These are phyloP conservation scores for Salix purpurea DNA, from an alignment of 345 rosid genomes.

Conservation along the genomic window DNA sequence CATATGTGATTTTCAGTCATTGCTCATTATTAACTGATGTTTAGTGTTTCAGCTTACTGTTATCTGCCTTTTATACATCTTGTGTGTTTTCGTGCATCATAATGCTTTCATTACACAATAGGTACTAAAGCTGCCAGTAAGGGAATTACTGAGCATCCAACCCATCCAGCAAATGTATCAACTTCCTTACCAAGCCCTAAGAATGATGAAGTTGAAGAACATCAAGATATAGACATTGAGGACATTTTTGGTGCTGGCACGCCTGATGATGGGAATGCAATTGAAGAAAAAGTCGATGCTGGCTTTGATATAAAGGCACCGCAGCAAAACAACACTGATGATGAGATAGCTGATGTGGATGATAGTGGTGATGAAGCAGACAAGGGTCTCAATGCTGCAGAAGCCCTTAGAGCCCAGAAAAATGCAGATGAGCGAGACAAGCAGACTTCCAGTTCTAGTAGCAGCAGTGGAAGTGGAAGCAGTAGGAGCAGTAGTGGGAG, in stretches of 20 bases:
- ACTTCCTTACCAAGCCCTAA: conserved; percentile 37
- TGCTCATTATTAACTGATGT: background rate
- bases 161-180: conserved; percentile 26
- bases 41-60: background rate
- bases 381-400: conserved; percentile 81
- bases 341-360: conserved; percentile 92
- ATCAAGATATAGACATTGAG: conserved; percentile 55
- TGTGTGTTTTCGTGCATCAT: background rate
- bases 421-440: conserved; percentile 42
- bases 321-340: conserved; percentile 49
- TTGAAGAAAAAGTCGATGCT: conserved; percentile 26
- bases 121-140: conserved; percentile 32
- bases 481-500: conserved; percentile 60
- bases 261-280: conserved; percentile 40
- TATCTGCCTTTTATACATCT: background rate
- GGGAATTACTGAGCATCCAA: conserved; percentile 34
- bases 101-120: background rate
- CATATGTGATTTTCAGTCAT: background rate
- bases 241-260: conserved; percentile 58
- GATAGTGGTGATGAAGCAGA: conserved; percentile 60
- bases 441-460: conserved; percentile 49
- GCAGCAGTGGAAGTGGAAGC: conserved; percentile 73
- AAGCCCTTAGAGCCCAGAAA: conserved; percentile 84
- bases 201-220: conserved; percentile 58
- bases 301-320: conserved; percentile 37